Evolutionary conservation across 331 rosid species (phyloP), one percentile per base, ranked within the genome.

Genomic region (Malus hybrid): DNA sequence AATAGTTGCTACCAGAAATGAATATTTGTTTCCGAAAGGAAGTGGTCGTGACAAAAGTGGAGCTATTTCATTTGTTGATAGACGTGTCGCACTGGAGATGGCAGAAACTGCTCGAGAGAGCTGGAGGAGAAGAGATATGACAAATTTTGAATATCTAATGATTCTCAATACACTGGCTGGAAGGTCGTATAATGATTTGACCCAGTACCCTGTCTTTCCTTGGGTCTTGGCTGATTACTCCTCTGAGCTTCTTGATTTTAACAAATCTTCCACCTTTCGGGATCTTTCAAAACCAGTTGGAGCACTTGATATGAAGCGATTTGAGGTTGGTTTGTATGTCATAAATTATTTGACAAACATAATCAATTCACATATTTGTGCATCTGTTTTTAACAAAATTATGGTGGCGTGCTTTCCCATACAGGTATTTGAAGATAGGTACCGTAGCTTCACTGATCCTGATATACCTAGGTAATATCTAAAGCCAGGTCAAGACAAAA

Each of bases 191-290:
- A 94, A 94, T 74, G 99, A 94, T 80, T 81, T 94, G 81, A 94
- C 99, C 61, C 99, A 94, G 73, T 94, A 94, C 85, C 99, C 99
- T n/a, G 88, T 94, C 78, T 94, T 94, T 77, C 99, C 99, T 32
- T 94, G 99, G 99, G 84, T 94, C 75, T 87, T 94, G 89, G 95
- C 96, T 56, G 99, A 94, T 84, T 90, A 91, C 84, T 86, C 99
- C 16, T 94, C 99, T 2, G 99, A 91, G 77, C 82, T 85, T 88
- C 96, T 94, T 83, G 99, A 94, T 86, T 94, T 82, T 80, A 94
- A 94, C 78, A 94, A 79, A 78, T 94, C 99, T 57, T 88, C 99
- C 79, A 91, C 99, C 66, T 94, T 87, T 81, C 89, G 99, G 73
- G 97, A 94, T 81, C 97, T 94, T 80, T 88, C 99, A 19, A 94